Evolutionary conservation across 305 asterid species (phyloP).

Genomic region (Fraxinus sp.): DNA sequence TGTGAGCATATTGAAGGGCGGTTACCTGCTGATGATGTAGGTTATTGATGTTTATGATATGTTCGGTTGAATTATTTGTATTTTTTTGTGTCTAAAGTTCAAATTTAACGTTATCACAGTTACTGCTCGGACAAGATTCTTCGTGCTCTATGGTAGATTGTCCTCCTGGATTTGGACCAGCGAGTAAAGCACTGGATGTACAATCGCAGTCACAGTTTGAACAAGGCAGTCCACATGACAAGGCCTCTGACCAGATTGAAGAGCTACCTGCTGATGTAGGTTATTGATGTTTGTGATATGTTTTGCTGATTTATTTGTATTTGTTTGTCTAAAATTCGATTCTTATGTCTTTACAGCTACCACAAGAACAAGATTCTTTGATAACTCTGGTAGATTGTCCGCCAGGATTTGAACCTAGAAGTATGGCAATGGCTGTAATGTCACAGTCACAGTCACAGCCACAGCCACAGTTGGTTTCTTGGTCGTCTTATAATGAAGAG

Average conservation of each 20-base stretch:
- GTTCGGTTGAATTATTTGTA: constrained; percentile 18
- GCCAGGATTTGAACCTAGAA: constrained; percentile 70
- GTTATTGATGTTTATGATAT: constrained; percentile 23
- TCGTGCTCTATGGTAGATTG: constrained; percentile 49
- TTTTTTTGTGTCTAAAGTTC: constrained; percentile 28
- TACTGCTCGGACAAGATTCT: constrained; percentile 39
- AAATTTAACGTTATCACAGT: constrained; percentile 36
- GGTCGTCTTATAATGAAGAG: constrained; percentile 31
- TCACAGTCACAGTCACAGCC: constrained; percentile 16
- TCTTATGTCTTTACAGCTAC: constrained; percentile 46
- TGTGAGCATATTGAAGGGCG: constrained; percentile 33
- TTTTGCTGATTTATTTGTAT: constrained; percentile 19
- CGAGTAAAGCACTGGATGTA: constrained; percentile 34
- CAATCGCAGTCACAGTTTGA: constrained; percentile 29
- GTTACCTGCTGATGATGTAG: constrained; percentile 47
- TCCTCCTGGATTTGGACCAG: constrained; percentile 80
- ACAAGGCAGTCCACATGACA: background rate
- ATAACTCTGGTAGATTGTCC: constrained; percentile 61
- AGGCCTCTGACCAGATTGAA: background rate
- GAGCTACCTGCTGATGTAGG: constrained; percentile 10
- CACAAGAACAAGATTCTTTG: constrained; percentile 41
- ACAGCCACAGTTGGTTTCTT: constrained; percentile 26
- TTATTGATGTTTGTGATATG: constrained; percentile 21
- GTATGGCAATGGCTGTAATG: constrained; percentile 35
- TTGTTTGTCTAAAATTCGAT: constrained; percentile 29